Conservation (phyloP, 257 asterid genomes). For the Capsicum baccatum region DNA sequence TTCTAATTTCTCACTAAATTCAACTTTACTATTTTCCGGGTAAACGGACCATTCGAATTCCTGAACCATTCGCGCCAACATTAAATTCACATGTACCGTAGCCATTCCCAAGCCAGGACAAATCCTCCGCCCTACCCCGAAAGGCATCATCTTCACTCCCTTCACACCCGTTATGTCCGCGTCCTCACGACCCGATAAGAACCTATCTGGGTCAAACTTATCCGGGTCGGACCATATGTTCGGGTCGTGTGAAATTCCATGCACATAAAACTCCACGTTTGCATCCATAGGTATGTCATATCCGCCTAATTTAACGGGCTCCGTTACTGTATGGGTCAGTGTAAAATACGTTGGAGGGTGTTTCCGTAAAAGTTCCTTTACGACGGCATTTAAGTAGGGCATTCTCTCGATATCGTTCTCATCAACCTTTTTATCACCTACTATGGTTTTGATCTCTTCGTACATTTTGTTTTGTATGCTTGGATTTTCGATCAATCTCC, state of each 20-base stretch:
- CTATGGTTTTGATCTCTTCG: conserved; percentile 62
- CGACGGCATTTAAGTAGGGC: conserved; percentile 86
- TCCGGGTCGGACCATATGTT: conserved; percentile 72
- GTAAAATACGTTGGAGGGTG: conserved; percentile 89
- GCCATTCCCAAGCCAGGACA: conserved; percentile 95
- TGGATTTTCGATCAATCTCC: conserved; percentile 73
- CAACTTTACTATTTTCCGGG: conserved; percentile 69
- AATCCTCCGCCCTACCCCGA: conserved; percentile 87
- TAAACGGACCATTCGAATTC: conserved; percentile 79
- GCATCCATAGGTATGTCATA: conserved; percentile 75
- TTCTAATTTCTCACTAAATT: conserved; percentile 72
- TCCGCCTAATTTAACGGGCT: conserved; percentile 74
- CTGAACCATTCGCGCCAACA: conserved; percentile 89
- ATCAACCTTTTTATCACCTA: conserved; percentile 62
- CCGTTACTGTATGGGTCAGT: conserved; percentile 69
- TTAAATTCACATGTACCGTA: conserved; percentile 66
- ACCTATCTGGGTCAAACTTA: conserved; percentile 85
- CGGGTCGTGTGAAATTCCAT: conserved; percentile 79
- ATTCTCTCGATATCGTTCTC: conserved; percentile 74
- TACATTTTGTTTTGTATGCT: conserved; percentile 56
- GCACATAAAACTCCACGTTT: conserved; percentile 64
- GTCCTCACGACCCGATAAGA: conserved; percentile 61
- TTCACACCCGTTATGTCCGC: conserved; percentile 84
- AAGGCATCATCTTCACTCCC: conserved; percentile 84
- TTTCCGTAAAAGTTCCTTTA: conserved; percentile 72